Percentiles rank a stretch among this genome's conserved stretches.
These are phyloP conservation scores for Tagetes patula DNA, from an alignment of 129 eudicot species.

Conservation along the genomic window DNA sequence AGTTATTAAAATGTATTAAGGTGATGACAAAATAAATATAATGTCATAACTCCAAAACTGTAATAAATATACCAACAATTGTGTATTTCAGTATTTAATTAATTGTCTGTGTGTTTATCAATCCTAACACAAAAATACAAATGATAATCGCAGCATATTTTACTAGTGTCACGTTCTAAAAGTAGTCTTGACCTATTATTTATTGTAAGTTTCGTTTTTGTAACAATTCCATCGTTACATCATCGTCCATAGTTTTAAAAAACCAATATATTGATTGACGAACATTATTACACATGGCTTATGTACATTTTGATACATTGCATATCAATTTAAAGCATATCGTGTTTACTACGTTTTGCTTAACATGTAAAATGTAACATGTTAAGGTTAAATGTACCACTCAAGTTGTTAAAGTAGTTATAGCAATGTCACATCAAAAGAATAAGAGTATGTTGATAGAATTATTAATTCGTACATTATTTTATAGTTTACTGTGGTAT, in stretches of 20 bases:
- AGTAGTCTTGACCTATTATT: too few species aligned
- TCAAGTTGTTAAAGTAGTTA: constrained; percentile 14
- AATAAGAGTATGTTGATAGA: neutral
- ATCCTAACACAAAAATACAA: too few species aligned
- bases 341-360: constrained; percentile 13
- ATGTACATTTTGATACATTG: neutral
- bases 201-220: neutral
- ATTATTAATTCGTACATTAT: neutral
- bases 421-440: constrained; percentile 23
- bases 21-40: too few species aligned
- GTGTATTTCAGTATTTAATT: too few species aligned
- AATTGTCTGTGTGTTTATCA: too few species aligned
- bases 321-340: neutral
- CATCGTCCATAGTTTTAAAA: neutral
- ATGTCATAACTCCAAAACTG: too few species aligned
- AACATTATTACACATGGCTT: neutral
- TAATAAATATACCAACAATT: too few species aligned
- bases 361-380: neutral
- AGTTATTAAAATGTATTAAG: neutral
- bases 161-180: too few species aligned
- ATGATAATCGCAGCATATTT: too few species aligned
- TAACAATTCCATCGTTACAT: neutral
- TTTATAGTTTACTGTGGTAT: constrained; percentile 19
- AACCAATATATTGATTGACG: too few species aligned
- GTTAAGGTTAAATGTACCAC: neutral